Evolutionary conservation across 129 eudicot genomes (phyloP).

Genomic region (Scalesia atractyloides): DNA sequence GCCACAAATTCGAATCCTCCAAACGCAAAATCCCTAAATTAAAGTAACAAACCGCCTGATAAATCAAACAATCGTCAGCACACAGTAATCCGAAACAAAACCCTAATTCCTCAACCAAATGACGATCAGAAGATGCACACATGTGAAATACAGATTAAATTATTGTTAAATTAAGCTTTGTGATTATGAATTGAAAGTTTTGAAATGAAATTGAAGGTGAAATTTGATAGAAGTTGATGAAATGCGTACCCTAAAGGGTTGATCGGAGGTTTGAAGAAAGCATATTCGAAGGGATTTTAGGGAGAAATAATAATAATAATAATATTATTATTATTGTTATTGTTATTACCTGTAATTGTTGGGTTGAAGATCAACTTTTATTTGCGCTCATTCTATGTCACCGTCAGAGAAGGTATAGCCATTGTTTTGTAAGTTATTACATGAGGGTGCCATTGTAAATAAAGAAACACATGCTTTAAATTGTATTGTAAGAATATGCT

Average conservation of each 20-base stretch:
- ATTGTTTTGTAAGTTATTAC: constrained; percentile 24
- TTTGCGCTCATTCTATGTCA: constrained; percentile 13
- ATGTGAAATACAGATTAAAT: background rate
- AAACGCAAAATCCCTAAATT: constrained; percentile 16
- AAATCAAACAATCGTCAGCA: constrained; percentile 17
- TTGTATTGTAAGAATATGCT: background rate
- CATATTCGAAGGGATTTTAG: constrained; percentile 22
- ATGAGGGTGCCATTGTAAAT: constrained; percentile 24
- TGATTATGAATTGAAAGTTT: background rate
- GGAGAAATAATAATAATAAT: background rate
- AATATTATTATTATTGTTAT: background rate
- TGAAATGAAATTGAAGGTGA: background rate
- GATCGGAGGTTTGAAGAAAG: constrained; percentile 28
- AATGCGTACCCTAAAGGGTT: constrained; percentile 16
- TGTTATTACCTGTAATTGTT: background rate
- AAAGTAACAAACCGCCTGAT: background rate
- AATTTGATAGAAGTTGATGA: constrained; percentile 2
- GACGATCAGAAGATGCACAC: background rate
- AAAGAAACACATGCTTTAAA: background rate
- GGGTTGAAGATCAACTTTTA: constrained; percentile 8
- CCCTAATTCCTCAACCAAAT: constrained; percentile 14
- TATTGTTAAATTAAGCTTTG: background rate
- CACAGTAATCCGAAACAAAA: constrained; percentile 9
- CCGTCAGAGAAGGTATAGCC: background rate
- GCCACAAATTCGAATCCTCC: background rate